These are phyloP conservation scores for Ophiostoma australiae DNA, from an alignment of 2,329 filamentous ascomycete species.

Conservation along the genomic window DNA sequence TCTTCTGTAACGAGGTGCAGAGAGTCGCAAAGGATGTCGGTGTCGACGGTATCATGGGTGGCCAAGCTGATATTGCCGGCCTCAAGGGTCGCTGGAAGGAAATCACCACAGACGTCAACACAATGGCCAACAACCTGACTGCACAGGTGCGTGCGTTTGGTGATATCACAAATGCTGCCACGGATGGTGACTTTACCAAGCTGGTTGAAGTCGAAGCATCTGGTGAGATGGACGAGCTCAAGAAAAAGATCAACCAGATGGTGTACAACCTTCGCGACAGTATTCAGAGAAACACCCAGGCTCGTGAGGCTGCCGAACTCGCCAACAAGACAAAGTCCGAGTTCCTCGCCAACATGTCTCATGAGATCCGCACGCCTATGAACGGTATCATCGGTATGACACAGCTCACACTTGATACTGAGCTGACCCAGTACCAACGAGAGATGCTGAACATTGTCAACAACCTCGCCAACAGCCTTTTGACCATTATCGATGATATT, in stretches of 20 bases:
- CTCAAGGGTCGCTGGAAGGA: constrained; percentile 96
- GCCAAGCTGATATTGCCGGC: constrained; percentile 89
- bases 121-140: constrained; percentile 74
- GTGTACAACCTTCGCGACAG: constrained; percentile 91
- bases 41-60: constrained; percentile 97
- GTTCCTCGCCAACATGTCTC: constrained; percentile 97
- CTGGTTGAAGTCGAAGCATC: constrained; percentile 95
- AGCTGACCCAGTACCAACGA: constrained; percentile 88
- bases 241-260: constrained; percentile 99
- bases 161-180: constrained; percentile 96
- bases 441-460: constrained; percentile 99
- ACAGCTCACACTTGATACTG: constrained; percentile 88
- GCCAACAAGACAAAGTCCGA: constrained; percentile 98
- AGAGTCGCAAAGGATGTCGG: constrained; percentile 93
- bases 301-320: constrained; percentile 84
- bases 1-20: constrained; percentile 94
- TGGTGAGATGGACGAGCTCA: constrained; percentile 98
- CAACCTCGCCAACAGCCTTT: constrained; percentile 86
- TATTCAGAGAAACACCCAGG: constrained; percentile 93
- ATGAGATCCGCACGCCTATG: constrained; percentile 96
- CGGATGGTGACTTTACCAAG: constrained; percentile 94
- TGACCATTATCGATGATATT: constrained; percentile 93
- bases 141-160: constrained; percentile 97
- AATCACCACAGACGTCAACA: constrained; percentile 95
- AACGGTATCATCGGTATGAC: constrained; percentile 99